These are phyloP conservation scores for Picea mariana DNA, from an alignment of 83 land plant genomes.

Conservation along the genomic window DNA sequence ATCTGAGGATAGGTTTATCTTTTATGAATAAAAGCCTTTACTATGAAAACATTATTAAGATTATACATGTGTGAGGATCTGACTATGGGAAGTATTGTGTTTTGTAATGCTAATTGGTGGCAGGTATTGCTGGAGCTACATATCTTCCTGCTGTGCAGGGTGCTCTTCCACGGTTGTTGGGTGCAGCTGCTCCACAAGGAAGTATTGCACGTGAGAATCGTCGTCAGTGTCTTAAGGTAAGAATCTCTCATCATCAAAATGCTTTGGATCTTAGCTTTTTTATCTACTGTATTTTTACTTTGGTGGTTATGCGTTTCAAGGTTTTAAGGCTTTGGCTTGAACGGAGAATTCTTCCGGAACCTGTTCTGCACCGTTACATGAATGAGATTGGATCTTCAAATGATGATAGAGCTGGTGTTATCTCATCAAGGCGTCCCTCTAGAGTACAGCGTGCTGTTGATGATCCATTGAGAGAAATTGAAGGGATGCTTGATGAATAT, in stretches of 20 bases:
- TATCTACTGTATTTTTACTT: not conserved
- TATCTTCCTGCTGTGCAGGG: slow-evolving; percentile 84
- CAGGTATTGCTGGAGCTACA: slow-evolving; percentile 80
- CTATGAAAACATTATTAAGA: not conserved
- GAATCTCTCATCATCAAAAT: slow-evolving; percentile 10
- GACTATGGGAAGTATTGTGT: not conserved
- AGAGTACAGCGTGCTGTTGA: slow-evolving; percentile 92
- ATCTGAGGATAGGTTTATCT: not conserved
- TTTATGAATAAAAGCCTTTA: not conserved
- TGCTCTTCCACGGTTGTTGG: slow-evolving; percentile 81
- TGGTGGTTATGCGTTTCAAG: slow-evolving; percentile 31
- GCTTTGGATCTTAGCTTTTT: not conserved
- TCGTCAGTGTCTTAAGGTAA: slow-evolving; percentile 94
- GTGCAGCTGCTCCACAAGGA: slow-evolving; percentile 93
- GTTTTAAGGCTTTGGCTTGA: slow-evolving; percentile 93
- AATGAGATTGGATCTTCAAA: slow-evolving; percentile 80
- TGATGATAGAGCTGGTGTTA: slow-evolving; percentile 58
- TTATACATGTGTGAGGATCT: not conserved
- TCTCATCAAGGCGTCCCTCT: slow-evolving; percentile 73
- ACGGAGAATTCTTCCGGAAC: slow-evolving; percentile 85
- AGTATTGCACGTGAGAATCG: slow-evolving; percentile 91
- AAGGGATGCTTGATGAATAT: slow-evolving; percentile 97
- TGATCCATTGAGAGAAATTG: slow-evolving; percentile 99
- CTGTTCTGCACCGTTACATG: slow-evolving; percentile 72
- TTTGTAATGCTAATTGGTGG: not conserved